Base-by-base conservation (phyloP, 2,329 filamentous ascomycete genomes). In the Fusarium keratoplasticum region DNA sequence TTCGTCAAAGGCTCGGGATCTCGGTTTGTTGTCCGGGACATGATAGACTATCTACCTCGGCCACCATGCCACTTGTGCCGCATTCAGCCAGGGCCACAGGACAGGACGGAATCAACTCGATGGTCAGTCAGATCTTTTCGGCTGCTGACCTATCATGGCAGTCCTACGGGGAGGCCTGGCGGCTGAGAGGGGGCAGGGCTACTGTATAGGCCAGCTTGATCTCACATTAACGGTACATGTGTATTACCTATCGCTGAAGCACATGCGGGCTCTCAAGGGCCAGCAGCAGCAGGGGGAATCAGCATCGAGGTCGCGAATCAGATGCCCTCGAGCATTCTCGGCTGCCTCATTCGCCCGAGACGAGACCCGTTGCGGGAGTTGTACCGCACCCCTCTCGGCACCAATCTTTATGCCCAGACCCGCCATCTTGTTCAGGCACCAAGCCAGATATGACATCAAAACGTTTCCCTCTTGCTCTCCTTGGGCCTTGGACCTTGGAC, bases 401-500 rank as follows among this genome's bases (percentile, higher is more conserved):
- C 60, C 60, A 52, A 47, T 62, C 60, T 33, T 25, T 33, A 40
- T 40, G 29, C 42, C 60, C 60, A 31, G 59, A 20, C 61, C 50
- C 50, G 61, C 31, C 44, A 8, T 52, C 38, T 59, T 31, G 27
- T 40, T 29, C 25, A 60, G 57, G 57, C 38, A 42, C 36, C 57
- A 29, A 31, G 25, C 57, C 59, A 47, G 14, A 61, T n/a, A 61
- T 61, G 50, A 64, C 61, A 75, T 60, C 50, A 73, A 64, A 59
- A n/a, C 22, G 36, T n/a, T 60, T 66, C 60, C 47, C 14, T 52
- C 36, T 54, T 59, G 38, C 35, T 40, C 44, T 42, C n/a, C 10
- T 35, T 35, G 14, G 27, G 57, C 36, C 42, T 62, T 87, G 81
- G 69, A n/a, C 88, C 90, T 69, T 87, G 81, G 69, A 20, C 88